Base-by-base conservation (phyloP, 257 asterid species). In the Solanum stenotomum region DNA sequence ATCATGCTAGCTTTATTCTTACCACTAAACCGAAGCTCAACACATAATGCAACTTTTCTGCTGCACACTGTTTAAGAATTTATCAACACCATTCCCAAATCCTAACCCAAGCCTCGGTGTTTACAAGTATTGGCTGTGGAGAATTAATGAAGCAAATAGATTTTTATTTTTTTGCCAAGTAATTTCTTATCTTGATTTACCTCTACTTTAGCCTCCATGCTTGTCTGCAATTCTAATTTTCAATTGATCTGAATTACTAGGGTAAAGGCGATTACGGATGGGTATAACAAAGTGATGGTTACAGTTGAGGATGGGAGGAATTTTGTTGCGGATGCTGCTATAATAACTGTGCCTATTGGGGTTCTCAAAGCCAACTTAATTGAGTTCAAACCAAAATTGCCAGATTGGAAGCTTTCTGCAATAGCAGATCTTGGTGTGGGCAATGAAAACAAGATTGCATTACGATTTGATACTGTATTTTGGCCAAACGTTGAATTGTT, bases 401-500 rank as follows among this genome's bases (percentile, higher is more conserved):
- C 99, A 29, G 97, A 95, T 27, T 97, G 99, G 99, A 97, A 97
- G 90, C 93, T 89, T 59, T 84, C 96, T 89, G 99, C 99, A 37
- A 95, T 97, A 89, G 91, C 96, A 15, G 99, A 96, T 87, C 99
- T 97, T 71, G 99, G 99, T 14, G 90, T 97, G 65, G 99, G 99
- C 84, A 97, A 94, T 44, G 99, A 97, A 92, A 96, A 97, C 70
- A 97, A 97, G 92, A 93, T 97, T 37, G 99, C 99, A 8, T 88
- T 97, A 82, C 92, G 84, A 88, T 97, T 96, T 85, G 99, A 96
- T 87, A 56, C 84, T 18, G 97, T 93, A 65, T 97, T 97, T 85
- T 97, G 99, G 99, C 99, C 99, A 25, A 96, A 97, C n/a, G 98
- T 96, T 87, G 99, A 97, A 88, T 92, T 92, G 38, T 86, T 97